Conservation (phyloP, 306 rosid species). For the Cicer yamashitae region DNA sequence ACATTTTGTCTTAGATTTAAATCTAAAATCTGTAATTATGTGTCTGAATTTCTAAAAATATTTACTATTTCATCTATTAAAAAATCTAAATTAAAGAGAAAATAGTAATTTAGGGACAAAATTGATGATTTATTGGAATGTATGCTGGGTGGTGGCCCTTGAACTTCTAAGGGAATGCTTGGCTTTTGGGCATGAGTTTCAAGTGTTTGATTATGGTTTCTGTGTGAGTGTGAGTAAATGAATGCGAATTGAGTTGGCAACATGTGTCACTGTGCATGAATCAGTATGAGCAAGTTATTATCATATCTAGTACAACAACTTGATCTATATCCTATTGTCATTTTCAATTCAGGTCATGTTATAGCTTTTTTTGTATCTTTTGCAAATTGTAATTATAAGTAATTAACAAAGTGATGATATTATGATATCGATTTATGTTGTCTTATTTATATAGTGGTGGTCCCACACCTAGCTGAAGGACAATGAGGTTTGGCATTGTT, state of each 20-base stretch:
- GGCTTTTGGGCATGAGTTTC: no score
- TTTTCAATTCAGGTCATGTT: slow-evolving; percentile 7
- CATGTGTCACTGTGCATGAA: slow-evolving; percentile 17
- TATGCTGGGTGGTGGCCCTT: no score
- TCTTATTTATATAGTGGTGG: neutral
- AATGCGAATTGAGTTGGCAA: slow-evolving; percentile 33
- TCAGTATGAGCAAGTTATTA: neutral
- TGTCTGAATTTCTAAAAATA: no score
- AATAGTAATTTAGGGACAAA: no score
- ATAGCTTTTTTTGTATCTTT: neutral
- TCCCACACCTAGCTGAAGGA: neutral
- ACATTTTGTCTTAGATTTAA: no score
- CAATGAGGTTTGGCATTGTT: slow-evolving; percentile 3
- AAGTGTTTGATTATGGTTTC: no score
- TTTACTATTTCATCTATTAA: no score
- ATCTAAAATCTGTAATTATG: no score
- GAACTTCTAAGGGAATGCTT: no score
- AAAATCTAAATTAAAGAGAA: no score
- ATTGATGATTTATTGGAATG: no score
- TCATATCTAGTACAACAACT: neutral
- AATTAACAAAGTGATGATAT: neutral
- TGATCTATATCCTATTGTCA: neutral
- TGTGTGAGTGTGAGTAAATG: neutral
- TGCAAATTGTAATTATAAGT: neutral
- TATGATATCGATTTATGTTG: neutral